phyloP scores from a whole-genome alignment of 2,329 filamentous ascomycete species.

The Beauveria asiatica region DNA sequence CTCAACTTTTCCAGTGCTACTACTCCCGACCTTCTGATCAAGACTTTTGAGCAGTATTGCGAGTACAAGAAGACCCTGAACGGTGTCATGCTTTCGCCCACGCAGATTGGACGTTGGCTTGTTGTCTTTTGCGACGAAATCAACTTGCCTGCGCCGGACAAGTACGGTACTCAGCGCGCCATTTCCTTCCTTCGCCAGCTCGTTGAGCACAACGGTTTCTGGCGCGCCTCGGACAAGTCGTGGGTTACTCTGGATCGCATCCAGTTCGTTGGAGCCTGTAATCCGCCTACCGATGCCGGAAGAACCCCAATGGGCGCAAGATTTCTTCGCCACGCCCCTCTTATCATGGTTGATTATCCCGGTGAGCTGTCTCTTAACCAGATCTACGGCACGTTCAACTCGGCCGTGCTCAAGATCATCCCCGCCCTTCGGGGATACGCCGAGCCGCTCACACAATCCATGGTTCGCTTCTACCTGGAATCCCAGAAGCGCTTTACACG shows the following conservation, averaged over 20 bases:
- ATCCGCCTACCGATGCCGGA: constrained; percentile 93
- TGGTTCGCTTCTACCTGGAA: constrained; percentile 94
- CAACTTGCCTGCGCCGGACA: constrained; percentile 94
- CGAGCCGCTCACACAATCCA: constrained; percentile 87
- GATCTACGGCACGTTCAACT: constrained; percentile 98
- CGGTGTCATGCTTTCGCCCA: constrained; percentile 89
- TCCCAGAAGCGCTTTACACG: constrained; percentile 93
- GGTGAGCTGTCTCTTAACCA: constrained; percentile 90
- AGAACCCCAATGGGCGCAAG: constrained; percentile 88
- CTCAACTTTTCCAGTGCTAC: constrained; percentile 99
- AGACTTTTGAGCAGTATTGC: constrained; percentile 99
- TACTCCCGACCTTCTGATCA: constrained; percentile 93
- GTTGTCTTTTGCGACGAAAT: constrained; percentile 99
- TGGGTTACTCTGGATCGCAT: constrained; percentile 98
- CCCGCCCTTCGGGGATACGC: constrained; percentile 91
- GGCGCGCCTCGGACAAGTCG: constrained; percentile 92
- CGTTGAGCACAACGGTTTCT: constrained; percentile 98
- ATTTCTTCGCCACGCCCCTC: constrained; percentile 92
- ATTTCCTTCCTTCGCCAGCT: constrained; percentile 97
- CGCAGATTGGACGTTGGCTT: constrained; percentile 93
- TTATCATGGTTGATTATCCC: constrained; percentile 99
- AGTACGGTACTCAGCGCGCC: constrained; percentile 92
- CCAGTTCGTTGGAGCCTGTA: constrained; percentile 97
- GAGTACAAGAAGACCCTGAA: constrained; percentile 99
- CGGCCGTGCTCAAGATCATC: constrained; percentile 91